Base-by-base conservation (phyloP, 129 eudicot genomes). In the Pittosporum tobira region DNA sequence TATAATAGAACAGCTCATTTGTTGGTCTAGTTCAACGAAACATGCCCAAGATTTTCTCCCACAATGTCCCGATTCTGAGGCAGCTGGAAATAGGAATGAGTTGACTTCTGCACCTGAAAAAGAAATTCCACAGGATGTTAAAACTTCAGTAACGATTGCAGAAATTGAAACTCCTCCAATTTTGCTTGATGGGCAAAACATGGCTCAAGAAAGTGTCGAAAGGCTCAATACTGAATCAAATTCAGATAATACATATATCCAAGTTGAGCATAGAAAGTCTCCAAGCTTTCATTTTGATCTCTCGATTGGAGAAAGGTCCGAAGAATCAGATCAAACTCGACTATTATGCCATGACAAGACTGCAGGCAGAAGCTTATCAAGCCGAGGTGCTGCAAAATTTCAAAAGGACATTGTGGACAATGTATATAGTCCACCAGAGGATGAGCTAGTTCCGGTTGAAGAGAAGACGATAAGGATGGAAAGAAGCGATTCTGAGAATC, bases 231-330 rank as follows among this genome's bases (percentile, higher is more conserved):
- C 34, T n/a, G 69, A 67, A 48, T 40, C 74, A 15, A 74, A 48
- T 68, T 51, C 47, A 26, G 58, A 46, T n/a, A 15, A 11, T 13
- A 3, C 24, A 18, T 14, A 51, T 42, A 38, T n/a, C 19, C 44
- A 44, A 21, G 40, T 68, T 31, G 76, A 60, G 70, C 69, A 40
- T 6, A 69, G 65, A 45, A 78, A 66, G 43, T 73, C 76, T 19
- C 79, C 84, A 4, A 78, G 84, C 57, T 78, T 78, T 61, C 77
- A 78, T 31, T 73, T 78, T 69, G 79, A 73, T 43, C 52, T 78
- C 16, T 57, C 73, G 4, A n/a, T 24, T 26, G 77, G 40, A 34
- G 63, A 64, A 15, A 78, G 49, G 71, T 65, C 53, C 0, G 76
- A 78, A 56, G 77, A 78, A 26, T 78, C 84, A 23, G 77, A 78